Percentiles rank a stretch among this genome's conserved stretches.
Evolutionary conservation across 2,329 filamentous ascomycete species (phyloP).

Genomic region (Colletotrichum shisoi): DNA sequence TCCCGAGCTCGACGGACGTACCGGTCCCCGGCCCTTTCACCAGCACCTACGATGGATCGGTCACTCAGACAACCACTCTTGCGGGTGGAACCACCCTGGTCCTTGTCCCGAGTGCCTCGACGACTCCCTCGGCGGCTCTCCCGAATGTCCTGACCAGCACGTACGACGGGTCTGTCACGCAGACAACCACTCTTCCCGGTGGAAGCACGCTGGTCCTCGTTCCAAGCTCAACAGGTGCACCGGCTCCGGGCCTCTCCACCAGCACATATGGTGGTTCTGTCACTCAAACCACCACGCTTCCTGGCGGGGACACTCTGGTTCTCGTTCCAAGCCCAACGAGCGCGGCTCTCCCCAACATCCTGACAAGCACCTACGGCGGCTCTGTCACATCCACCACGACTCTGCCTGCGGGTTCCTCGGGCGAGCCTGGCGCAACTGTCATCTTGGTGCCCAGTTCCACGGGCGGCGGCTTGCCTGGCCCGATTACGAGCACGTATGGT

Average conservation of each 20-base stretch:
- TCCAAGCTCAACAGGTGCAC: background rate
- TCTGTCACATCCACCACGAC: slow-evolving; percentile 5
- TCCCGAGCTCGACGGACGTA: too few species aligned
- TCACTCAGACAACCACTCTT: slow-evolving; percentile 4
- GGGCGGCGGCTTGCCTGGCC: background rate
- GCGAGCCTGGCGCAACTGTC: background rate
- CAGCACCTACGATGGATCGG: slow-evolving; percentile 9
- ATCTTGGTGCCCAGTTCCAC: background rate
- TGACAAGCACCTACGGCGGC: slow-evolving; percentile 17
- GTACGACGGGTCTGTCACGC: slow-evolving; percentile 3
- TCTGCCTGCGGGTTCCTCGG: background rate
- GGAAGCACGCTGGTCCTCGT: background rate
- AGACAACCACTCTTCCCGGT: slow-evolving; percentile 2
- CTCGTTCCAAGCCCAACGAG: slow-evolving; percentile 1
- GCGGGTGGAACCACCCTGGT: background rate
- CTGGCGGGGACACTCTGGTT: background rate
- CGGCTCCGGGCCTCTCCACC: background rate
- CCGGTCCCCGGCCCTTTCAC: slow-evolving; percentile 1
- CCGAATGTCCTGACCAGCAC: slow-evolving; percentile 11
- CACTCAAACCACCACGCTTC: background rate
- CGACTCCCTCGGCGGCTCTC: background rate
- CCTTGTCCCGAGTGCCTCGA: background rate
- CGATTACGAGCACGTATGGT: slow-evolving; percentile 15
- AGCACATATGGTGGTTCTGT: background rate
- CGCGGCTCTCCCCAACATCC: background rate